Percentiles rank a stretch among this genome's conserved stretches.
phyloP scores from a whole-genome alignment of 2,329 filamentous ascomycete species.

The Aspergillus sp. region DNA sequence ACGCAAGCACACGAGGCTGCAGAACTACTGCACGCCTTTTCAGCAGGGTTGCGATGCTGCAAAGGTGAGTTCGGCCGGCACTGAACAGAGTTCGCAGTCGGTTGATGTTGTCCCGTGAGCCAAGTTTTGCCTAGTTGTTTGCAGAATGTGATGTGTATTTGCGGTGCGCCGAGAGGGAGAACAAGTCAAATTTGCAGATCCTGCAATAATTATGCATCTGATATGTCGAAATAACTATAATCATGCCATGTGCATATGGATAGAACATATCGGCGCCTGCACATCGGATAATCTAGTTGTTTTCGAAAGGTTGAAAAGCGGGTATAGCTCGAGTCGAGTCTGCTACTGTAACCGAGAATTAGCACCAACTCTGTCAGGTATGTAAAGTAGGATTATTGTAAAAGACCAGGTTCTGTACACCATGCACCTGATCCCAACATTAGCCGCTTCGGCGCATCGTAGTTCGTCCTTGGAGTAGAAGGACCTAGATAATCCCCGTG shows the following conservation, averaged over 20 bases:
- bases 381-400: constrained; percentile 8
- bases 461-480: background rate
- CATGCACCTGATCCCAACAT: background rate
- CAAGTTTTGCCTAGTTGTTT: constrained; percentile 7
- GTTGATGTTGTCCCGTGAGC: constrained; percentile 6
- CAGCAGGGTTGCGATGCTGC: background rate
- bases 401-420: background rate
- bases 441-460: background rate
- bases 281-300: constrained; percentile 23
- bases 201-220: constrained; percentile 23
- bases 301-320: constrained; percentile 23
- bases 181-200: constrained; percentile 20
- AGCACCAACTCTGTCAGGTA: constrained; percentile 10
- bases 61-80: background rate
- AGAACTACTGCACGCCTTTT: background rate
- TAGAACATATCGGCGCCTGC: constrained; percentile 20
- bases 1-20: background rate
- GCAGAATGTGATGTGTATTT: constrained; percentile 24
- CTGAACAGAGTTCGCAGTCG: constrained; percentile 16
- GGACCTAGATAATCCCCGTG: background rate
- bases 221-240: constrained; percentile 20
- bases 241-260: constrained; percentile 21
- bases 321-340: constrained; percentile 6
- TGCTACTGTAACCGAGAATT: background rate
- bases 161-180: constrained; percentile 12